A percentile compares a stretch with the other conserved stretches of the same genome.
phyloP scores from a whole-genome alignment of 352 stramenopile species.

The Phytophthora tubulina region DNA sequence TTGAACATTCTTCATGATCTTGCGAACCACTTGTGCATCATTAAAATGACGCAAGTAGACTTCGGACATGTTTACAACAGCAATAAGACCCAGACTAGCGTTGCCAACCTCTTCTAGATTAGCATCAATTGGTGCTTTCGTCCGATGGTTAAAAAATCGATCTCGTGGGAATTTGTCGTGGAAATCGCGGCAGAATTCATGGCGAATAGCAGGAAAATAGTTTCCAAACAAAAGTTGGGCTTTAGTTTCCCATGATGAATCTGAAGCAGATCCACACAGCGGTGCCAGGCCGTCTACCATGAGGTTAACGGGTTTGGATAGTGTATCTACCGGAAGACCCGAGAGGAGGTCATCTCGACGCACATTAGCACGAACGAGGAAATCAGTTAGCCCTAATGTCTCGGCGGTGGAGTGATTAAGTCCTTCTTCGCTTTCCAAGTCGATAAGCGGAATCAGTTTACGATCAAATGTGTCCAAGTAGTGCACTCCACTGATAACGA shows the following conservation, averaged over 20 bases:
- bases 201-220: conserved; percentile 33
- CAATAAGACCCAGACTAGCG: conserved; percentile 31
- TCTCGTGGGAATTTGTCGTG: conserved; percentile 30
- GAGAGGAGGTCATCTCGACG: conserved; percentile 18
- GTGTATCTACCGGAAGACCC: conserved; percentile 6
- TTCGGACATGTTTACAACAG: conserved; percentile 38
- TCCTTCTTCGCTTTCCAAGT: conserved; percentile 15
- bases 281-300: conserved; percentile 49
- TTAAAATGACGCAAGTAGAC: conserved; percentile 45
- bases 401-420: conserved; percentile 15
- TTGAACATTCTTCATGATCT: conserved; percentile 53
- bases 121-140: conserved; percentile 12
- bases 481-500: conserved; percentile 35
- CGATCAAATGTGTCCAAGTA: conserved; percentile 37
- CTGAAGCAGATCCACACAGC: conserved; percentile 27
- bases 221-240: conserved; percentile 36
- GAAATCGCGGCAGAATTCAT: conserved; percentile 41
- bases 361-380: conserved; percentile 33
- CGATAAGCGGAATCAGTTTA: conserved; percentile 19
- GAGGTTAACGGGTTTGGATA: conserved; percentile 34
- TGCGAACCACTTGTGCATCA: conserved; percentile 41
- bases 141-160: conserved; percentile 35
- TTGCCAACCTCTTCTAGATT: conserved; percentile 40
- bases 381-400: conserved; percentile 19
- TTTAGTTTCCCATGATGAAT: conserved; percentile 21